Evolutionary conservation across 441 rosid species (phyloP).

Genomic region (Populus hybrid): DNA sequence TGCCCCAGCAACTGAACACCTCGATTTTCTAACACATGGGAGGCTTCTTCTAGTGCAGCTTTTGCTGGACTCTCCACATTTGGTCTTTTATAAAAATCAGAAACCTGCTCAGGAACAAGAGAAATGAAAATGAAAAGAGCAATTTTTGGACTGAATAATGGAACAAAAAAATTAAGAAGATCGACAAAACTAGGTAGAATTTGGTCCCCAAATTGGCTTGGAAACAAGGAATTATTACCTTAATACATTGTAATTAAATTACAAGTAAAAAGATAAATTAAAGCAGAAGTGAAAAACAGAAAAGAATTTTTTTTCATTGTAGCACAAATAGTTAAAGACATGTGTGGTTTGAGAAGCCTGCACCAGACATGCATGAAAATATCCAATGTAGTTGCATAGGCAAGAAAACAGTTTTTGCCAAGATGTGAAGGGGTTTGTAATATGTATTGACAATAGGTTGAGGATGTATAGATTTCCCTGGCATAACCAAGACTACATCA

Average conservation of each 20-base stretch:
- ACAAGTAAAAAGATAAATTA: neutral
- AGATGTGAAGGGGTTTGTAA: neutral
- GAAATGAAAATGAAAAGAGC: slow-evolving; percentile 12
- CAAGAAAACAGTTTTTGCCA: neutral
- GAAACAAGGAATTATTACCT: neutral
- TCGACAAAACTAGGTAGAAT: neutral
- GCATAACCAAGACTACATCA: neutral
- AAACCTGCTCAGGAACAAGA: slow-evolving; percentile 49
- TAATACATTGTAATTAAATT: too few species aligned
- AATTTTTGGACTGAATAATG: slow-evolving; percentile 1
- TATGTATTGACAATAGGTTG: neutral
- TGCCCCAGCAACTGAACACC: slow-evolving; percentile 90
- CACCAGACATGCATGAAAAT: neutral
- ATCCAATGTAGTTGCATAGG: neutral
- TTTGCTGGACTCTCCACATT: slow-evolving; percentile 83
- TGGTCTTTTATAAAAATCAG: slow-evolving; percentile 86
- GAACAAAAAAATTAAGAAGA: neutral
- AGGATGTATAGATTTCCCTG: neutral
- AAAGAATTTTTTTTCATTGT: neutral
- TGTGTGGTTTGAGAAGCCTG: neutral
- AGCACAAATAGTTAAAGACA: neutral
- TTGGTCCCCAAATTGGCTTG: neutral
- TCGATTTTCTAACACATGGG: slow-evolving; percentile 64
- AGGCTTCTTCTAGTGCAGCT: slow-evolving; percentile 72
- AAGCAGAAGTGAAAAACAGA: neutral